Conservation (phyloP, 768 basidiomycete species). For the Agrocybe praecox region DNA sequence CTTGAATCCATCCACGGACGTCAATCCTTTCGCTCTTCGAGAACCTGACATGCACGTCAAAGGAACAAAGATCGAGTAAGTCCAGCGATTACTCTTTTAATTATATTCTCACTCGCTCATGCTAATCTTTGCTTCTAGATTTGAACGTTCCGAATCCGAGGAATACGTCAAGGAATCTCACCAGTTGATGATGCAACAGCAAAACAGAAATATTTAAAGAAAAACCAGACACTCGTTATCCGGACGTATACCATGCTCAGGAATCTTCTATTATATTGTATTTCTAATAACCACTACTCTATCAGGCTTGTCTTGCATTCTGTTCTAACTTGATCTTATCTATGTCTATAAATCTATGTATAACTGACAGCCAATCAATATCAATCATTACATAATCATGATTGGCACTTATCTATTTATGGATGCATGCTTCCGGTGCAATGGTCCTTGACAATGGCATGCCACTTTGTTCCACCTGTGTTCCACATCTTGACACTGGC, state of each 20-base stretch:
- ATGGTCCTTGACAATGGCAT: neutral
- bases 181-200: conserved; percentile 46
- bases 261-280: no score
- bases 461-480: no score
- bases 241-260: no score
- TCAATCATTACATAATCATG: neutral
- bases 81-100: conserved; percentile 1
- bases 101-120: neutral
- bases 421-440: neutral
- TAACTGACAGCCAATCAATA: no score
- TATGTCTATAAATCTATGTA: no score
- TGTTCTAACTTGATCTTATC: neutral
- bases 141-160: conserved; percentile 69
- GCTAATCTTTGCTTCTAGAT: conserved; percentile 37
- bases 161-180: conserved; percentile 66
- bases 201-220: neutral
- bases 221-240: no score
- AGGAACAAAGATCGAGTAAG: conserved; percentile 75
- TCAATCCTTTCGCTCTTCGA: conserved; percentile 87
- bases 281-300: neutral
- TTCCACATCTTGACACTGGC: no score
- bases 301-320: neutral
- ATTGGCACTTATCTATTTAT: conserved; percentile 2
- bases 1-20: conserved; percentile 72
- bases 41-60: conserved; percentile 89